Base-by-base conservation (phyloP, 1,139 yeast genomes). In the Pichia inconspicua region DNA sequence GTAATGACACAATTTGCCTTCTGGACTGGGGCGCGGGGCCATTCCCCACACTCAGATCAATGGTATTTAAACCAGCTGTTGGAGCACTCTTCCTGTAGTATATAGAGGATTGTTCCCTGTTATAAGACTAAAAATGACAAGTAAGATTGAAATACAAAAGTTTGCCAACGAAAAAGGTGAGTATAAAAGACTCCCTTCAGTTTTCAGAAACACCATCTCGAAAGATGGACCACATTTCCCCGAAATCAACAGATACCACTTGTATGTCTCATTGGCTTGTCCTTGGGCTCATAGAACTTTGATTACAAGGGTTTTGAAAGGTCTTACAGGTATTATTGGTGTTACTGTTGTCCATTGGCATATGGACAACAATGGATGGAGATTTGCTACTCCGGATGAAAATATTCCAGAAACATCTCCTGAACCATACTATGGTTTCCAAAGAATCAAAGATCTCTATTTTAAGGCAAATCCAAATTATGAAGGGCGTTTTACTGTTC, bases 221-320 rank as follows among this genome's bases (percentile, higher is more conserved):
- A 76, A 76, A 44, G 77, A 82, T 1, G 82, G 82, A 12, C 75
- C 84, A 41, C 68, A 74, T 53, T 84, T 81, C 61, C 71, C 81
- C 17, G 97, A 87, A 60, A 74, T 76, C 45, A 79, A 78, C 53
- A 75, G 97, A 59, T 90, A 90, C 65, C 96, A 90, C 67, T 75
- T 90, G 51, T 90, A 87, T 60, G 95, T 89, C 22, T 83, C 94
- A 1, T 70, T 73, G 47, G 96, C 96, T 1, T 90, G 97, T 67
- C 97, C 97, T 4, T 90, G 96, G 88, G 97, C 97, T 1, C 96
- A 88, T 63, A 77, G 97, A 54, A 80, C 94, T 0, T 71, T 90
- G 56, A 82, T 89, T 50, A 74, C 84, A 8, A 71, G 97, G 47
- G 67, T 74, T n/a, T 72, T 90, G 56, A 89, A 89, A 69, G 96